Conservation (phyloP, 345 rosid species). For the Gossypioides kirkii region DNA sequence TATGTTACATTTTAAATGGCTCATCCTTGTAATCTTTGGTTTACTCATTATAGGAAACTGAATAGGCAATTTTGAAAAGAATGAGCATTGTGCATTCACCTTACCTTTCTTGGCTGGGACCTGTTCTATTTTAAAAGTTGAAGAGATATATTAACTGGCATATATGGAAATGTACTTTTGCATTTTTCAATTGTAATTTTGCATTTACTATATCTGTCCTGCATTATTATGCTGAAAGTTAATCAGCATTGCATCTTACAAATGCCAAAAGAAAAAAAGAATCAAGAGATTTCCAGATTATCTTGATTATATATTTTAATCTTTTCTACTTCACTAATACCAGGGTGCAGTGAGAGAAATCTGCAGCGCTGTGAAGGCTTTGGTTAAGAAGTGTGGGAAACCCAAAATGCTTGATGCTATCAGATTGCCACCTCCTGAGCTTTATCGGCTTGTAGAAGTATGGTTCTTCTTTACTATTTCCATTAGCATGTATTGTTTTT, state of each 20-base stretch:
- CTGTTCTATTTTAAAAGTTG: neutral
- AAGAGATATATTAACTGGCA: neutral
- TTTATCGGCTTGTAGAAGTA: conserved; percentile 88
- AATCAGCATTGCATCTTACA: neutral
- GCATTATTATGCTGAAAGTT: conserved; percentile 7
- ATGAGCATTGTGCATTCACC: neutral
- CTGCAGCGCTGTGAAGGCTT: conserved; percentile 67
- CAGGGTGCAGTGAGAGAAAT: conserved; percentile 88
- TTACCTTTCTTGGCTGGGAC: neutral
- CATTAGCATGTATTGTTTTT: neutral
- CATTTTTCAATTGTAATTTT: neutral
- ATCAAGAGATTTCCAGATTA: conserved; percentile 7
- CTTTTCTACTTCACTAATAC: conserved; percentile 18
- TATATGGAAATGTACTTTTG: neutral
- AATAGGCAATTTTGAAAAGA: conserved; percentile 1
- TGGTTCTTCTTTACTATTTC: conserved; percentile 17
- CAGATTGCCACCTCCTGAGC: conserved; percentile 82
- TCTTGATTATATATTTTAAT: conserved; percentile 12
- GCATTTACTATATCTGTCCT: conserved; percentile 1
- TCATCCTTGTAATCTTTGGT: neutral
- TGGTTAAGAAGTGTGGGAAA: conserved; percentile 78
- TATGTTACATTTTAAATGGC: neutral
- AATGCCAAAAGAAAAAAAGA: neutral
- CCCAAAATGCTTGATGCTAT: conserved; percentile 86
- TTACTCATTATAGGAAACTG: conserved; percentile 3